Base-by-base conservation (phyloP, 345 rosid species). In the Melaleuca alternifolia region DNA sequence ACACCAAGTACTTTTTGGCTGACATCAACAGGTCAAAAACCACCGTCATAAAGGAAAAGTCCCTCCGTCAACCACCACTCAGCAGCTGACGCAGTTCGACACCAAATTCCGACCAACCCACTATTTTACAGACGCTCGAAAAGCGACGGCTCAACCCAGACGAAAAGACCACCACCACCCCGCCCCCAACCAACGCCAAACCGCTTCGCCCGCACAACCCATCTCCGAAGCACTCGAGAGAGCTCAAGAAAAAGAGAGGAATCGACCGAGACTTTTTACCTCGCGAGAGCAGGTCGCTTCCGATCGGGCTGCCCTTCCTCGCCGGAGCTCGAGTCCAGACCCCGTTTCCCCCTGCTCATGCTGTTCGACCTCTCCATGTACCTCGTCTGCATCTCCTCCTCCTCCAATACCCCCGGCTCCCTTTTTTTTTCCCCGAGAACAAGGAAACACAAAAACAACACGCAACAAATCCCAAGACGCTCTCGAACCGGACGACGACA, bases 221-320 rank as follows among this genome's bases (percentile, higher is more conserved):
- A 50, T 12, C 20, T 5, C 84, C 84, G 11, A 51, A 24, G 44
- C 85, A 26, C 41, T 21, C 76, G 50, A 44, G 1, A 14, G 37
- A n/a, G 85, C 57, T 28, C 44, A 24, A 50, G 21, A 23, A 41
- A 51, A 83, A 6, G 1, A 23, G 56, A 18, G 14, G 52, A 76
- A 28, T 6, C 41, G 11, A 76, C 53, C 53, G 37, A 33, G 51
- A 28, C 46, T 11, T 76, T 13, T 56, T 50, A 88, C 89, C 99
- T 96, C 37, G 98, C 96, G 87, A 97, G 91, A 93, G 99, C 98
- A 6, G 99, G 99, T 54, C 96, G 92, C 88, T 96, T 97, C 89
- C 94, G 89, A 86, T 95, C 98, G 37, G 98, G 95, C 87, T 95
- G 97, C 44, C 89, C 92, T 61, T 92, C 92, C 12, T 93, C 95